These are phyloP conservation scores for Epichloe scottii DNA, from an alignment of 2,329 filamentous ascomycete species.

Conservation along the genomic window DNA sequence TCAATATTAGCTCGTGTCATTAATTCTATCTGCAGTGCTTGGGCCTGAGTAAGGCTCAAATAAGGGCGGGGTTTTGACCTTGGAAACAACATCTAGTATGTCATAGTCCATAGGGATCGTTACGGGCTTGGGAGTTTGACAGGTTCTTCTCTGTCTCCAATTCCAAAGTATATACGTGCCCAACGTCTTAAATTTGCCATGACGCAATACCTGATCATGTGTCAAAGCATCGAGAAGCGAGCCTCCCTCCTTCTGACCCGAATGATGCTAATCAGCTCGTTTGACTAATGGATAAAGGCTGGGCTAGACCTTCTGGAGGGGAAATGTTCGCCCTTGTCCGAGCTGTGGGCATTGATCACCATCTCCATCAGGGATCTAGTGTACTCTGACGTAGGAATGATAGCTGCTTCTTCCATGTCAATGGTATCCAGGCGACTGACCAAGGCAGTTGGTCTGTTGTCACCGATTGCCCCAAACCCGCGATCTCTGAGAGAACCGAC, in stretches of 20 bases:
- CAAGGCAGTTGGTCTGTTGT: background rate
- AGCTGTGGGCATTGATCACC: background rate
- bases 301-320: background rate
- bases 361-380: constrained; percentile 1
- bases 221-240: background rate
- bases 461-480: constrained; percentile 2
- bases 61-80: too few relatives aligned
- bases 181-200: background rate
- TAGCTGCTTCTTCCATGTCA: background rate
- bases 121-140: too few relatives aligned
- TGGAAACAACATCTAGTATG: too few relatives aligned
- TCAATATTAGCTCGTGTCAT: background rate
- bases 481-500: background rate
- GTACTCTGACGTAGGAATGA: background rate
- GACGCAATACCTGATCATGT: background rate
- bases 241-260: background rate
- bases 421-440: background rate
- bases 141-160: background rate
- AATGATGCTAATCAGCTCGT: background rate
- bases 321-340: background rate
- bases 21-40: background rate
- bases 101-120: too few relatives aligned
- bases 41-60: too few relatives aligned
- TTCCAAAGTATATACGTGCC: background rate
- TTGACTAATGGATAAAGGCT: background rate